These are phyloP conservation scores for Mucuna pruriens DNA, from an alignment of 306 rosid species.

Conservation along the genomic window DNA sequence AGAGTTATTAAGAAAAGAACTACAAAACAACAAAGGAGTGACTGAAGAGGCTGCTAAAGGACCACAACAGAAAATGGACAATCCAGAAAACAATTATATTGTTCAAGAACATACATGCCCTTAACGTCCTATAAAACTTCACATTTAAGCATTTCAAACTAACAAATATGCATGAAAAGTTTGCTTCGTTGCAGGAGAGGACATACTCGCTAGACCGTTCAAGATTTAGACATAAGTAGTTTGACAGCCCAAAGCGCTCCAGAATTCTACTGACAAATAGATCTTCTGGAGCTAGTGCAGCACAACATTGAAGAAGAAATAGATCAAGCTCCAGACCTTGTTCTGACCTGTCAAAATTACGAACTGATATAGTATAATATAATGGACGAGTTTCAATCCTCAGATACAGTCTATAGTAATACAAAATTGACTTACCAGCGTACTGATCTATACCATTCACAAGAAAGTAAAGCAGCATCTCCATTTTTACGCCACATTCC, in stretches of 20 bases:
- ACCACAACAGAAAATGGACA: background rate
- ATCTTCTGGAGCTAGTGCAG: conserved; percentile 91
- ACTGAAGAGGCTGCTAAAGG: background rate
- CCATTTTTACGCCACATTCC: conserved; percentile 99
- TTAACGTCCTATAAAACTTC: conserved; percentile 1
- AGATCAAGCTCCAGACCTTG: conserved; percentile 93
- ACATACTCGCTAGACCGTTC: conserved; percentile 78
- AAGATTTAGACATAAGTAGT: conserved; percentile 69
- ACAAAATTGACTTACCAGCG: conserved; percentile 72
- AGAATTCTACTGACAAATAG: conserved; percentile 73
- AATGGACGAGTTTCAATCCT: conserved; percentile 14
- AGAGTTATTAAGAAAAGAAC: background rate
- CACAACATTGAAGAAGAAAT: conserved; percentile 97
- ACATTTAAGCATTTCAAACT: conserved; percentile 21
- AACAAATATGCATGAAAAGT: conserved; percentile 26
- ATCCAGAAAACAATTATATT: conserved; percentile 12
- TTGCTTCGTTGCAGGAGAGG: conserved; percentile 31
- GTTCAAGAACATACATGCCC: background rate
- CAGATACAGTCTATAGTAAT: conserved; percentile 30
- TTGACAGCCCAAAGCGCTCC: conserved; percentile 82
- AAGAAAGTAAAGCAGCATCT: conserved; percentile 77
- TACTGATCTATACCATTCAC: conserved; percentile 83
- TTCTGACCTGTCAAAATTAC: conserved; percentile 77
- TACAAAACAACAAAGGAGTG: background rate
- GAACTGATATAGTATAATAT: conserved; percentile 22